Base-by-base conservation (phyloP, 306 rosid genomes). In the Malus sylvestris region DNA sequence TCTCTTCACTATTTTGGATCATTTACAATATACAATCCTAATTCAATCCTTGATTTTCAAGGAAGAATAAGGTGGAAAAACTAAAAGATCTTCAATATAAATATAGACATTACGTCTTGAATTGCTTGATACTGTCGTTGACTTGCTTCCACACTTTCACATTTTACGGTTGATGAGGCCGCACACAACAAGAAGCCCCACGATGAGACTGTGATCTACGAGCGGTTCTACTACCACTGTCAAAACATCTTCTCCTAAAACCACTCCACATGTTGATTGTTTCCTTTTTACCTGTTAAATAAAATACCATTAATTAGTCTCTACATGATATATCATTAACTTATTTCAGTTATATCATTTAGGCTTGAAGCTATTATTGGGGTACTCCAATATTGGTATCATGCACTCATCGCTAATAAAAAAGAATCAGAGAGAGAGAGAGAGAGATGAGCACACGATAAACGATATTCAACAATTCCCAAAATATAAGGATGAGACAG, bases 191-290 rank as follows among this genome's bases (percentile, higher is more conserved):
- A 89, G 79, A 84, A 92, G 78, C 44, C 90, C 95, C 82, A 86
- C 87, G n/a, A 89, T 63, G 14, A 89, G 84, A 79, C 89, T 82
- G 67, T 86, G 86, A 71, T 92, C 95, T 18, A 78, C 23, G 35
- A 81, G 76, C 66, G 91, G 91, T 82, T 92, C 93, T 77, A 89
- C 95, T 7, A 84, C 86, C 95, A 92, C 84, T 72, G 89, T 85
- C 71, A 86, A 79, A 79, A 92, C 91, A 79, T 89, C 95, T 1
- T 85, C 85, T 74, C 97, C 97, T 67, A 92, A 67, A 49, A 79
- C 93, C 74, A 86, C 88, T 63, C 95, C 97, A 58, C 88, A 62
- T 3, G 27, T 8, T 71, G 90, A 79, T 76, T 88, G 85, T 86
- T 92, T 92, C 78, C 91, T 86, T 83, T 77, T 82, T 67, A 87